Base-by-base conservation (phyloP, 768 basidiomycete genomes). In the Candolleomyces efflorescens region DNA sequence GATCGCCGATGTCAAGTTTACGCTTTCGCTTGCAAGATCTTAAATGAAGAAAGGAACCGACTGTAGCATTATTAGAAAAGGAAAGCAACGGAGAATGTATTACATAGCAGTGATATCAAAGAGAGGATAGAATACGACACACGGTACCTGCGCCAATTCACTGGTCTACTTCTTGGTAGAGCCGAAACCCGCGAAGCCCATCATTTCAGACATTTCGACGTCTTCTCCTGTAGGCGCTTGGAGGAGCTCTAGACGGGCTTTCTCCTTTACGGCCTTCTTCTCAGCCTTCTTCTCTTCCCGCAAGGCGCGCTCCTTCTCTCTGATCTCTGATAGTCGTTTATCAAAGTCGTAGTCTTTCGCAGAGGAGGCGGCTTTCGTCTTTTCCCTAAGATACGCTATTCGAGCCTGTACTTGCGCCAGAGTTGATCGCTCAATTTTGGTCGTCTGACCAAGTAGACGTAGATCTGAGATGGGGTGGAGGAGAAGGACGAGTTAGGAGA, bases 261-360 rank as follows among this genome's bases (percentile, higher is more conserved):
- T 83, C 65, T 91, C 86, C 66, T 86, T 89, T 68, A 84, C 84
- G 11, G 85, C 90, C 67, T 89, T 90, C 71, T 88, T 90, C 60
- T 86, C 82, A 9, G 86, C 82, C 64, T 91, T 94, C 73, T 87
- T 88, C 70, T 87, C 81, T 32, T 84, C 83, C 12, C 90, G 83
- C 23, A 82, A 71, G 0, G 82, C 76, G 10, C 77, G 74, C 69
- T 95, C 92, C 63, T 83, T 86, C 26, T 81, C 84, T 62, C 84
- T 85, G 52, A 98, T 84, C 64, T 94, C 90, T 32, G 85, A 84
- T 12, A 98, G 73, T 24, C 97, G 90, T 66, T 89, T 76, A 65
- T 94, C 89, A 73, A 99, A 99, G 73, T 99, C 96, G 67, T 84
- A 99, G n/a, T 87, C 83, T 68, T 97, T 97, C 0, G 92, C 88